Evolutionary conservation across 169 alveolate genomes (phyloP), one percentile per base, ranked within the genome.

Genomic region (Cryptosporidium xiaoi): DNA sequence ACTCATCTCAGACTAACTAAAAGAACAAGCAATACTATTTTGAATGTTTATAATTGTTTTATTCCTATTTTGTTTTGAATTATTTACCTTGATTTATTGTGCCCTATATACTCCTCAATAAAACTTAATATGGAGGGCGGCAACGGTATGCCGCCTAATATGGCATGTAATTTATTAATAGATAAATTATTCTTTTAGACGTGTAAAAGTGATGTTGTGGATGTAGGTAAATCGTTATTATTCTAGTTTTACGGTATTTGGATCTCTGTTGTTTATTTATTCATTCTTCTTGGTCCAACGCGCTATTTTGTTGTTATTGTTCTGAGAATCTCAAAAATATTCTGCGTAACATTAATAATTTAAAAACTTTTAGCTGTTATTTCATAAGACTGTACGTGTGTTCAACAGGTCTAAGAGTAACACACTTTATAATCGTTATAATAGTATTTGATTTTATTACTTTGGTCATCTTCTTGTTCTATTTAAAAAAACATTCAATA

Each of bases 61-160:
- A 27, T 20, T 62, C 48, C 18, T 40, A 62, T 62, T 62, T 62
- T 29, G 33, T 20, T 62, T 4, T 3, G 7, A 20, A 62, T 15
- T 55, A 55, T 18, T 2, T 13, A 13, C 18, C n/a, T 55, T 55
- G 4, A 40, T 40, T 40, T 40, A 40, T 40, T 40, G 48, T 40
- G 48, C 34, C 31, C 66, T 65, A 50, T 67, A 31, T 65, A 40
- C n/a, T 40, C 82, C 65, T 64, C 82, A 58, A 46, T 50, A 27
- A 24, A 31, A 69, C 20, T 4, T 53, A 51, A 69, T 53, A 69
- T 53, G 66, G 83, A 69, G 27, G 83, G 83, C 83, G 83, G 83
- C 56, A 53, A 1, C 16, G 6, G 2, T 0, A 29, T 60, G 56
- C 83, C 66, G 66, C 68, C 13, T 3, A 2, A n/a, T 16, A 51